phyloP scores from a whole-genome alignment of 2,329 filamentous ascomycete genomes.

The Penicillium sp. region DNA sequence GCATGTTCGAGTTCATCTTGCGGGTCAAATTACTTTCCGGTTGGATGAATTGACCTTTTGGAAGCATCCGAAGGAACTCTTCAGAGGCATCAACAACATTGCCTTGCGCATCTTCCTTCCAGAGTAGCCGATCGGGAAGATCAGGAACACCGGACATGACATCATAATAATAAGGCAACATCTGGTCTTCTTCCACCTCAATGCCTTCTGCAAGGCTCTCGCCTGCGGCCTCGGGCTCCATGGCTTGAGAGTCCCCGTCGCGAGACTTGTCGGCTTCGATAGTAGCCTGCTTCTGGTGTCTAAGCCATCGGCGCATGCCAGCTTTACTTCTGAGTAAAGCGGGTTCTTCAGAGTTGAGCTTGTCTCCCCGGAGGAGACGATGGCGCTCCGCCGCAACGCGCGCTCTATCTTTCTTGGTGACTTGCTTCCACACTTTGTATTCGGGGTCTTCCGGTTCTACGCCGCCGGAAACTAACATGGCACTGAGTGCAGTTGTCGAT shows the following conservation, averaged over 20 bases:
- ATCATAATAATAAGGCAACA: slow-evolving; percentile 94
- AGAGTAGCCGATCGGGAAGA: slow-evolving; percentile 71
- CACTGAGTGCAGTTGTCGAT: slow-evolving; percentile 65
- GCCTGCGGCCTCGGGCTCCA: slow-evolving; percentile 52
- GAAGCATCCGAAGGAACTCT: slow-evolving; percentile 76
- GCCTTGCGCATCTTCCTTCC: slow-evolving; percentile 86
- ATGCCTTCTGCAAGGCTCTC: slow-evolving; percentile 95
- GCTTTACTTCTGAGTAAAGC: slow-evolving; percentile 80
- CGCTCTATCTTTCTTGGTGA: slow-evolving; percentile 94
- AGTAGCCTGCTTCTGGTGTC: slow-evolving; percentile 70
- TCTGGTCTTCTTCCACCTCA: slow-evolving; percentile 77
- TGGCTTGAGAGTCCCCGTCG: slow-evolving; percentile 46
- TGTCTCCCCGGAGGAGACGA: slow-evolving; percentile 79
- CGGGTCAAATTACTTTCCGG: slow-evolving; percentile 70
- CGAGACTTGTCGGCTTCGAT: slow-evolving; percentile 49
- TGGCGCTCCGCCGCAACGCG: slow-evolving; percentile 80
- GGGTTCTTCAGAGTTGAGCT: slow-evolving; percentile 81
- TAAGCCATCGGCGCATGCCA: slow-evolving; percentile 84
- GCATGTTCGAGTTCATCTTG: slow-evolving; percentile 86
- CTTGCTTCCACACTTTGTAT: slow-evolving; percentile 98
- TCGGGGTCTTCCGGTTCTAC: slow-evolving; percentile 82
- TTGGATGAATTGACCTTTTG: slow-evolving; percentile 70
- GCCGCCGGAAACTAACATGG: slow-evolving; percentile 71
- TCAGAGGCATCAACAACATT: slow-evolving; percentile 85
- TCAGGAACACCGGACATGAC: slow-evolving; percentile 82